Conservation (phyloP, 2,329 filamentous ascomycete genomes). For the Paraconiothyrium brasiliense region DNA sequence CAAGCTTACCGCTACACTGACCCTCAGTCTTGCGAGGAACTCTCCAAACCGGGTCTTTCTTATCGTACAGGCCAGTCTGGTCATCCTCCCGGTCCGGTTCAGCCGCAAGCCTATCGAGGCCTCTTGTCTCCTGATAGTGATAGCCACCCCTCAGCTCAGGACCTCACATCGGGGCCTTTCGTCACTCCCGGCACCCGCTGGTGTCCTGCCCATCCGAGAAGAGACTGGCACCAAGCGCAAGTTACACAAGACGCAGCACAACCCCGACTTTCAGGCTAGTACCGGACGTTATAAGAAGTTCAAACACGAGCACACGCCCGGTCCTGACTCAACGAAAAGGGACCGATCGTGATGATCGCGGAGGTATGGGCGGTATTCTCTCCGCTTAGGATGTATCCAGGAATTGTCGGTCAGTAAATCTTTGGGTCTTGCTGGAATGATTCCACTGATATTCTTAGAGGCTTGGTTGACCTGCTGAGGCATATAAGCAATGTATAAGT, state of each 20-base stretch:
- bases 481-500: too few species aligned
- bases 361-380: background rate
- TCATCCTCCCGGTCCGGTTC: background rate
- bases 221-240: background rate
- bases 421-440: background rate
- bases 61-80: too few species aligned
- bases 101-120: background rate
- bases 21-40: too few species aligned
- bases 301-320: too few species aligned
- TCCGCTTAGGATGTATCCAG: background rate
- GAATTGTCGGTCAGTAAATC: background rate
- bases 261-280: background rate
- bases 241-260: background rate
- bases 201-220: background rate
- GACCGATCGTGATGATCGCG: background rate
- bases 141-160: too few species aligned
- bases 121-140: too few species aligned
- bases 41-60: too few species aligned
- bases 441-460: background rate
- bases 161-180: background rate
- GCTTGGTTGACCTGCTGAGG: too few species aligned
- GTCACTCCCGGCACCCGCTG: background rate
- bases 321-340: too few species aligned
- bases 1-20: too few species aligned
- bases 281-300: too few species aligned